Evolutionary conservation across 371 early-diverging fungal species (phyloP).

Genomic region (Cladochytrium tenue): DNA sequence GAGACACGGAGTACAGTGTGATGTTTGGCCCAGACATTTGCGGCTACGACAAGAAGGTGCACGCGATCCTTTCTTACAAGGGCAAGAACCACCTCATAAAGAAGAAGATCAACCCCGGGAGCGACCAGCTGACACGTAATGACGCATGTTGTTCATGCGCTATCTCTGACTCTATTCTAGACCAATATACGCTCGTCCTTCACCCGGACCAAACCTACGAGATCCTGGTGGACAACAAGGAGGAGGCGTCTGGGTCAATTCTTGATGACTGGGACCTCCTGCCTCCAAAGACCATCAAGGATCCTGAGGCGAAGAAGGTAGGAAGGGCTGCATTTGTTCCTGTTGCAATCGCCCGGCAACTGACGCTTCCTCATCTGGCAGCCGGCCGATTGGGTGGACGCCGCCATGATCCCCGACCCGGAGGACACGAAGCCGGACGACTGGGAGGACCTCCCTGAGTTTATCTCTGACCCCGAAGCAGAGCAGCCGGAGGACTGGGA

Average conservation of each 20-base stretch:
- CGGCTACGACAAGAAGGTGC: conserved; percentile 40
- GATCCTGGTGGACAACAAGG: conserved; percentile 76
- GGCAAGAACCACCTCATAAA: conserved; percentile 45
- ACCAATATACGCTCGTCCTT: conserved; percentile 85
- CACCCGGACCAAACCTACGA: conserved; percentile 77
- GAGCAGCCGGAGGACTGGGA: conserved; percentile 90
- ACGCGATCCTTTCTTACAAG: conserved; percentile 48
- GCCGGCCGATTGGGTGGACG: conserved; percentile 92
- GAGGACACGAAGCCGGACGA: conserved; percentile 84
- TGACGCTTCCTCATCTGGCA: not conserved
- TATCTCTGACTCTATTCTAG: conserved; percentile 5
- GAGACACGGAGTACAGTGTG: conserved; percentile 40
- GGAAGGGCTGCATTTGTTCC: not conserved
- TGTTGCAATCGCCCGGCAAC: not conserved
- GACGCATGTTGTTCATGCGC: not conserved
- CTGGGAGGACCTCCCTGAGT: conserved; percentile 56
- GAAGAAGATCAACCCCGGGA: conserved; percentile 32
- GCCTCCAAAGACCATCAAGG: conserved; percentile 79
- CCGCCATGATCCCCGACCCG: conserved; percentile 82
- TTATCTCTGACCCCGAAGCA: conserved; percentile 82
- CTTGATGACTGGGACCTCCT: conserved; percentile 87
- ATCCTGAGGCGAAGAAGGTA: conserved; percentile 76
- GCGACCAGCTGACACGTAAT: conserved; percentile 45
- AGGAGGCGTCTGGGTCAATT: conserved; percentile 65
- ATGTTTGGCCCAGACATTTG: conserved; percentile 59